A percentile compares a stretch with the other conserved stretches of the same genome.
phyloP scores from a whole-genome alignment of 2,329 filamentous ascomycete species.

The Dothistroma septosporum region DNA sequence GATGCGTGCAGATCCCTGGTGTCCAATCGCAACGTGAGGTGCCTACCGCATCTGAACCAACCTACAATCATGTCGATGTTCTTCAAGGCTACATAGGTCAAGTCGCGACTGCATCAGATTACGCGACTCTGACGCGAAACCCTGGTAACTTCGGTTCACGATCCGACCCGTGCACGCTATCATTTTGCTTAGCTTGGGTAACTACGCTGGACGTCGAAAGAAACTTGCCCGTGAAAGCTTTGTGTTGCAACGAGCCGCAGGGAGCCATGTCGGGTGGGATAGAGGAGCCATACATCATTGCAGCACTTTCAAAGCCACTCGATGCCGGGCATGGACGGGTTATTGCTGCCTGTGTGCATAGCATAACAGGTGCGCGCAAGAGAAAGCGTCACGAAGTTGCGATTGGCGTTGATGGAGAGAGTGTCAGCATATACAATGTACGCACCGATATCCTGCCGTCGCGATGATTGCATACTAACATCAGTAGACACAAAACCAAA shows the following conservation, averaged over 20 bases:
- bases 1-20: neutral
- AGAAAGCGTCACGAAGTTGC: slow-evolving; percentile 60
- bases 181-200: neutral
- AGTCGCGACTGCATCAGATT: slow-evolving; percentile 2
- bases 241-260: neutral
- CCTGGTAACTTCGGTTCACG: neutral
- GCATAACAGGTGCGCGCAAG: slow-evolving; percentile 53
- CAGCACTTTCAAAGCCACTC: slow-evolving; percentile 43
- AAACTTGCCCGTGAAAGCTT: neutral
- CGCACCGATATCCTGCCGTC: slow-evolving; percentile 5
- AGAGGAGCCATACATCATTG: slow-evolving; percentile 40
- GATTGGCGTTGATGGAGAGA: slow-evolving; percentile 57
- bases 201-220: neutral
- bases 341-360: slow-evolving; percentile 48
- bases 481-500: slow-evolving; percentile 56
- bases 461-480: slow-evolving; percentile 13
- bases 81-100: no score
- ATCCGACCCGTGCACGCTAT: neutral
- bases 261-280: slow-evolving; percentile 26
- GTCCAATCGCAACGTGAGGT: neutral
- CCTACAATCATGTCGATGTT: neutral
- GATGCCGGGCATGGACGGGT: slow-evolving; percentile 39
- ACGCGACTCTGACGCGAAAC: neutral
- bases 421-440: slow-evolving; percentile 61
- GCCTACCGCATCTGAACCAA: neutral